phyloP scores from a whole-genome alignment of 768 basidiomycete genomes.

The Trametes meyenii region DNA sequence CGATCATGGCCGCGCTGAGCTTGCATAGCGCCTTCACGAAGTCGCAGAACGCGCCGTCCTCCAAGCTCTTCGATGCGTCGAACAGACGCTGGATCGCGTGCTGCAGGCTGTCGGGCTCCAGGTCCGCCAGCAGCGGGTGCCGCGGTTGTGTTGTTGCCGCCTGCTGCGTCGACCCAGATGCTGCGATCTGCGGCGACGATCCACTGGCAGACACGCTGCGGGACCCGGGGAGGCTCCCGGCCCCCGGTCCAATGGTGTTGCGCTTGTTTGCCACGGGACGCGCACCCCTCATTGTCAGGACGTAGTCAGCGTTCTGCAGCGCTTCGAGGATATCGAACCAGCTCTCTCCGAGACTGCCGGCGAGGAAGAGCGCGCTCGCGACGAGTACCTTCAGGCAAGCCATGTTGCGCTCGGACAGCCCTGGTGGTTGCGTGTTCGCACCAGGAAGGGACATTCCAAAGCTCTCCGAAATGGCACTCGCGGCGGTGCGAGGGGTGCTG shows the following conservation, averaged over 20 bases:
- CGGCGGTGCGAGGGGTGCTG: conserved; percentile 61
- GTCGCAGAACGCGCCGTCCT: conserved; percentile 78
- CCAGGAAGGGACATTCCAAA: conserved; percentile 54
- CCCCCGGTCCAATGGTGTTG: conserved; percentile 35
- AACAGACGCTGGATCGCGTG: conserved; percentile 80
- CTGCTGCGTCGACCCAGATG: conserved; percentile 27
- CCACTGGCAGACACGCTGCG: conserved; percentile 37
- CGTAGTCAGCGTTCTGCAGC: conserved; percentile 93
- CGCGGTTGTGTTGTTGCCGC: conserved; percentile 35
- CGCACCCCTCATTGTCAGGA: conserved; percentile 67
- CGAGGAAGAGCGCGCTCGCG: conserved; percentile 75
- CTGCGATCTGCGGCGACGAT: conserved; percentile 14
- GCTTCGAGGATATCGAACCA: conserved; percentile 93
- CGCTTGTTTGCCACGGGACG: conserved; percentile 22
- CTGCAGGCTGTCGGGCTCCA: conserved; percentile 77
- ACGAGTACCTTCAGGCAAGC: conserved; percentile 87
- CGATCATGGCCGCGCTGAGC: conserved; percentile 91
- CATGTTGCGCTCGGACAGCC: conserved; percentile 86
- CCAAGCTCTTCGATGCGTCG: conserved; percentile 81
- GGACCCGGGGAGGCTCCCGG: conserved; percentile 34
- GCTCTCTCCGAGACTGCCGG: conserved; percentile 83
- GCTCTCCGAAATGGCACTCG: conserved; percentile 63
- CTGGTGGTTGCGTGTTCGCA: conserved; percentile 58
- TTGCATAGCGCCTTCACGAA: conserved; percentile 81
- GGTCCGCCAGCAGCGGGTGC: conserved; percentile 69